Percentiles rank a stretch among this genome's conserved stretches.
These are phyloP conservation scores for Diaporthe eres DNA, from an alignment of 2,329 filamentous ascomycete genomes.

Conservation along the genomic window DNA sequence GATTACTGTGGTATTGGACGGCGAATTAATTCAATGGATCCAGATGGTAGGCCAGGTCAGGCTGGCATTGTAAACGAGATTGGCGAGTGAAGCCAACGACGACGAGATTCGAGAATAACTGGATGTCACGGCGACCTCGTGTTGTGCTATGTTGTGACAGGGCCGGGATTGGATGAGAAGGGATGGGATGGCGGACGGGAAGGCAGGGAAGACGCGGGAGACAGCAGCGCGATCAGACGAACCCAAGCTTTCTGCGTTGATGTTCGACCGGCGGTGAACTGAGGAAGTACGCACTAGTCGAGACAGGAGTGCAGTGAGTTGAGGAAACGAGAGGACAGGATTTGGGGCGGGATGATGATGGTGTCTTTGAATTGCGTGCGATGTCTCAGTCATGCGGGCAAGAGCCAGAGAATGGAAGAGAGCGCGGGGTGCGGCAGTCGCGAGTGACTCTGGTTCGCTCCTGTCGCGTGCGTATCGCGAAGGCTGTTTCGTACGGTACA, in stretches of 20 bases:
- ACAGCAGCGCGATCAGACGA: constrained; percentile 31
- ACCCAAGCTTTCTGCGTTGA: background rate
- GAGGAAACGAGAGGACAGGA: background rate
- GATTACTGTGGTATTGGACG: background rate
- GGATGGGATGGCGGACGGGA: constrained; percentile 7
- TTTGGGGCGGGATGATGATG: background rate
- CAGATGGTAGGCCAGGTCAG: background rate
- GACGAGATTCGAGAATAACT: constrained; percentile 11
- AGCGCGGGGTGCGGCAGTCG: background rate
- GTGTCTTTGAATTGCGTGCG: constrained; percentile 24
- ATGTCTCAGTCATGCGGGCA: constrained; percentile 27
- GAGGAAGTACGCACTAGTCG: background rate
- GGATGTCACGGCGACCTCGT: constrained; percentile 24
- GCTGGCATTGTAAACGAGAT: constrained; percentile 4
- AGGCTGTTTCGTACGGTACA: background rate
- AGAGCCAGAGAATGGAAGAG: background rate
- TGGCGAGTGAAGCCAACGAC: constrained; percentile 14
- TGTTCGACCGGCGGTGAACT: background rate
- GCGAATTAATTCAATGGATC: constrained; percentile 4
- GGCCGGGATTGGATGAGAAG: background rate
- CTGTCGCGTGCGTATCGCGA: background rate
- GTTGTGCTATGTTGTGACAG: constrained; percentile 3
- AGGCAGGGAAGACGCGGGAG: constrained; percentile 19
- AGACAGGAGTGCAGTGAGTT: background rate
- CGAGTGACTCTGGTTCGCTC: background rate